Evolutionary conservation across 208 protist species (phyloP), one percentile per base, ranked within the genome.

Genomic region (Leishmania lainsoni): DNA sequence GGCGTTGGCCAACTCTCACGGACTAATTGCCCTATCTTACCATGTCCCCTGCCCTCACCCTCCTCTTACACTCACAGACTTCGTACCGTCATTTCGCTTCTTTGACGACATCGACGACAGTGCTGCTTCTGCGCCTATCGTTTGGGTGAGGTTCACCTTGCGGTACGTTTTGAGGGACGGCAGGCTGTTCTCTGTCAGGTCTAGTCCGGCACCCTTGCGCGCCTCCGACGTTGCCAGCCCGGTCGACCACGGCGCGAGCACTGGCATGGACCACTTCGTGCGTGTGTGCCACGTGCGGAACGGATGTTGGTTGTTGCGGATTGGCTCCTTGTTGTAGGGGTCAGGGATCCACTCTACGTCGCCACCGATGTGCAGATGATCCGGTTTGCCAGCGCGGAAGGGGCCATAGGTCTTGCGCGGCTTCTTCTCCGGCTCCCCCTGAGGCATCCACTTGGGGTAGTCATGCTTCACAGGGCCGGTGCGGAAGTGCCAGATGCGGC

Each of bases 241-340:
- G 3, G 93, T 92, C 39, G 87, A 87, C 93, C 95, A 98, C 68
- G 95, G 92, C 45, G 95, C 93, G 80, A 90, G 73, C 54, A 87
- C 90, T 54, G 95, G 95, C 95, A 97, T 97, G 48, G 91, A 95
- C 88, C 89, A 95, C 85, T 98, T 98, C 69, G 93, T 95, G 61
- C 88, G 81, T 17, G 95, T 98, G 85, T 98, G 92, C 92, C 93
- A 98, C 52, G 93, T 98, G 45, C 91, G 88, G 87, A 98, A 96
- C 17, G 93, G 95, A 45, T 90, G 84, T 29, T 82, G 72, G 5
- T 88, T 71, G 75, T 86, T 88, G 81, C 91, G 91, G 61, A 98
- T 87, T 39, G 77, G 59, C 16, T 78, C 87, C 77, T 94, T 89
- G 78, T 92, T 80, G 66, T 94, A 93, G 73, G 95, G 95, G 81